These are phyloP conservation scores for Candida sonorensis DNA, from an alignment of 805 yeast species.

Conservation along the genomic window DNA sequence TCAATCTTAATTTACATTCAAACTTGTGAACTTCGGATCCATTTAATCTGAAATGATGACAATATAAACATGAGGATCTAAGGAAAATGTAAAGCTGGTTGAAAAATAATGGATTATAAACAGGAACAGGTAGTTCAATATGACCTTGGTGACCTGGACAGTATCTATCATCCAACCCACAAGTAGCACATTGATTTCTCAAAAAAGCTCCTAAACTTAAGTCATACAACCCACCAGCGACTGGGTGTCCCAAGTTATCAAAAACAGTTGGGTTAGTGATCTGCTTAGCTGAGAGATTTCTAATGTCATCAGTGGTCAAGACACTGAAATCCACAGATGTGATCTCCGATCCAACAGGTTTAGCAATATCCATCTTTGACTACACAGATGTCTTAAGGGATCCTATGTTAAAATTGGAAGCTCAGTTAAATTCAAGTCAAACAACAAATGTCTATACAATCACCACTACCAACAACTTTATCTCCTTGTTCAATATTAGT, in stretches of 20 bases:
- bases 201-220: slow-evolving; percentile 92
- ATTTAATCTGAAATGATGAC: slow-evolving; percentile 77
- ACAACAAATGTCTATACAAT: no score
- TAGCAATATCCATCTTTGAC: slow-evolving; percentile 82
- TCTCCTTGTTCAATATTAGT: no score
- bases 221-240: slow-evolving; percentile 89
- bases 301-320: slow-evolving; percentile 72
- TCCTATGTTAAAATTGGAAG: no score
- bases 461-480: no score
- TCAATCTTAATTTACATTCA: slow-evolving; percentile 68
- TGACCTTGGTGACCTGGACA: slow-evolving; percentile 99
- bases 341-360: slow-evolving; percentile 94
- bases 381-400: no score
- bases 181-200: slow-evolving; percentile 83
- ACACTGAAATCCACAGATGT: slow-evolving; percentile 88
- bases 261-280: slow-evolving; percentile 93
- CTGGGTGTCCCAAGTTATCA: slow-evolving; percentile 94
- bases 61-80: slow-evolving; percentile 81
- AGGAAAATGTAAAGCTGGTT: slow-evolving; percentile 80
- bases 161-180: slow-evolving; percentile 88
- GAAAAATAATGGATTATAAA: slow-evolving; percentile 92
- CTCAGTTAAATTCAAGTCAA: no score
- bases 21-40: slow-evolving; percentile 64
- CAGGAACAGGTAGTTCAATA: slow-evolving; percentile 92
- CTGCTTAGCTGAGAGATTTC: slow-evolving; percentile 87